phyloP scores from a whole-genome alignment of 2,329 filamentous ascomycete species.

The Metarhizium guizhouense region DNA sequence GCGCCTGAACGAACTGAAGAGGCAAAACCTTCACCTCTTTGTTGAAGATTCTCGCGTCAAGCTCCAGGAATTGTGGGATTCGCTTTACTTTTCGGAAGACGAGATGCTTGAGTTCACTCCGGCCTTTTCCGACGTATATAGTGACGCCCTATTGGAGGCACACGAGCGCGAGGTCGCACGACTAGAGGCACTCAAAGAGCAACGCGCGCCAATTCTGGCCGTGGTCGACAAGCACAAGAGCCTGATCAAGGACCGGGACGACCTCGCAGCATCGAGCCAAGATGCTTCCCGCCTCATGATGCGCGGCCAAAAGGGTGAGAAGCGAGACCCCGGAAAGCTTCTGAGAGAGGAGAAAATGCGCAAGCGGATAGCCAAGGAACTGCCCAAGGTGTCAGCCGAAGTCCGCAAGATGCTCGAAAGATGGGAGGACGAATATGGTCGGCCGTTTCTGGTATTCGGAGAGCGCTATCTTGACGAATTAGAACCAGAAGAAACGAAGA shows the following conservation, averaged over 20 bases:
- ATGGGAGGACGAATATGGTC: constrained; percentile 91
- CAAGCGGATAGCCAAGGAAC: constrained; percentile 90
- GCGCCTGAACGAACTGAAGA: constrained; percentile 83
- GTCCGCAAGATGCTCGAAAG: constrained; percentile 69
- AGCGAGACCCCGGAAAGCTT: constrained; percentile 86
- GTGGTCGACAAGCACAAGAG: constrained; percentile 77
- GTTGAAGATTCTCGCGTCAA: constrained; percentile 88
- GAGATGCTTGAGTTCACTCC: constrained; percentile 98
- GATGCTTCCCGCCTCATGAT: constrained; percentile 90
- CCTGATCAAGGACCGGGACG: constrained; percentile 76
- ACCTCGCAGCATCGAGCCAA: constrained; percentile 82
- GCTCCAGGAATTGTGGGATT: constrained; percentile 92
- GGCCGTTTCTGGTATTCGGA: constrained; percentile 87
- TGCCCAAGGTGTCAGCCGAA: constrained; percentile 86
- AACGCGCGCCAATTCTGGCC: constrained; percentile 74
- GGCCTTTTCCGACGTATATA: constrained; percentile 94
- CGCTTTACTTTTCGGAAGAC: constrained; percentile 89
- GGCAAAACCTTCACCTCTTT: constrained; percentile 90
- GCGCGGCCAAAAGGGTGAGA: constrained; percentile 86
- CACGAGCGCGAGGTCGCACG: constrained; percentile 86
- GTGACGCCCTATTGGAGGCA: constrained; percentile 86
- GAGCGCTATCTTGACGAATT: constrained; percentile 83
- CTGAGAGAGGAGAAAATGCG: constrained; percentile 97
- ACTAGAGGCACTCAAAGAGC: constrained; percentile 73
- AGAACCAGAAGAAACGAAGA: constrained; percentile 52